These are phyloP conservation scores for Pseudocercospora fijiensis DNA, from an alignment of 2,329 filamentous ascomycete genomes.

Conservation along the genomic window DNA sequence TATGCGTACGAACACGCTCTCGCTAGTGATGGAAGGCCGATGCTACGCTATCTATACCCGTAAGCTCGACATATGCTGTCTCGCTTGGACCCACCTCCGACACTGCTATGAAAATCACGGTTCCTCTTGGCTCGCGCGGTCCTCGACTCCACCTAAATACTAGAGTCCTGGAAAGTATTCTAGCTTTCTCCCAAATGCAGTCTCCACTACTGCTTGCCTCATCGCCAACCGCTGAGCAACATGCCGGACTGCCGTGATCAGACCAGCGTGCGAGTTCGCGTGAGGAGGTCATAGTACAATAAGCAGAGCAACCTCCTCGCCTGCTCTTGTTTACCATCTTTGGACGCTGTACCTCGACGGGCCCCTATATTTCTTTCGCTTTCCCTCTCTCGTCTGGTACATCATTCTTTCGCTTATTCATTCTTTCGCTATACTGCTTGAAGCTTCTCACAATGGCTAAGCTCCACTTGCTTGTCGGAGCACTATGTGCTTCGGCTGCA, in stretches of 20 bases:
- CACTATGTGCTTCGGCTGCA: constrained; percentile 12
- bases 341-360: neutral
- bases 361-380: neutral
- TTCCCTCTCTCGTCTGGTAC: neutral
- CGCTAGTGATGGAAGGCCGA: neutral
- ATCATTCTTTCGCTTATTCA: constrained; percentile 6
- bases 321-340: constrained; percentile 3
- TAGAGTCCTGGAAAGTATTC: neutral
- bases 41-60: constrained; percentile 3
- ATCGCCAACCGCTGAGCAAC: constrained; percentile 2
- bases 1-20: neutral
- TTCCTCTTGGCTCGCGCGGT: constrained; percentile 9
- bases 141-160: constrained; percentile 1
- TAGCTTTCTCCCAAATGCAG: constrained; percentile 4
- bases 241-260: constrained; percentile 10
- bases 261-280: neutral
- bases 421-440: neutral
- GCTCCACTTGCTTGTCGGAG: constrained; percentile 15
- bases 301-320: constrained; percentile 6
- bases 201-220: constrained; percentile 5
- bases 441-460: constrained; percentile 9
- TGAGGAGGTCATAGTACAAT: constrained; percentile 11
- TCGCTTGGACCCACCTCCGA: constrained; percentile 5
- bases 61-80: constrained; percentile 5
- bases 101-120: constrained; percentile 8